Percentiles rank a stretch among this genome's conserved stretches.
Evolutionary conservation across 2,329 filamentous ascomycete species (phyloP).

Genomic region (Fusarium nisikadoi): DNA sequence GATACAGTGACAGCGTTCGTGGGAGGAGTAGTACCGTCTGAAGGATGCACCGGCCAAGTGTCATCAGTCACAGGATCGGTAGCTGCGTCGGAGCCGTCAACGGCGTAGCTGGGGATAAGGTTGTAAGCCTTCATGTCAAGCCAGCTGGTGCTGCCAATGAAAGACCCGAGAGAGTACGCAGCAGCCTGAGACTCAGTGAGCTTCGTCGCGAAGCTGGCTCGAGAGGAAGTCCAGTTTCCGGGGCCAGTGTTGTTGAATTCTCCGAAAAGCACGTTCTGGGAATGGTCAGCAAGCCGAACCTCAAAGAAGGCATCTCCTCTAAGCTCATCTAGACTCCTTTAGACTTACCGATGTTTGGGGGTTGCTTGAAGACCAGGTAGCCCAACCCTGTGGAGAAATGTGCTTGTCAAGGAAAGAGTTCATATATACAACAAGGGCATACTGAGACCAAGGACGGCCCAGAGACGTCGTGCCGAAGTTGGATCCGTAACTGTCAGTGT

Average conservation of each 20-base stretch:
- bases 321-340: background rate
- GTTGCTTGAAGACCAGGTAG: slow-evolving; percentile 66
- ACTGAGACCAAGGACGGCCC: slow-evolving; percentile 59
- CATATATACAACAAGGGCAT: slow-evolving; percentile 60
- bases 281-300: background rate
- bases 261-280: slow-evolving; percentile 59
- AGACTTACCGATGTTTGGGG: slow-evolving; percentile 58
- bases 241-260: slow-evolving; percentile 69
- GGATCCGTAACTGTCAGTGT: slow-evolving; percentile 41
- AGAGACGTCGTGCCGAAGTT: slow-evolving; percentile 54
- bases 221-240: slow-evolving; percentile 36
- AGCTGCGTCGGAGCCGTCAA: slow-evolving; percentile 9
- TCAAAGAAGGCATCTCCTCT: background rate
- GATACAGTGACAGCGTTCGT: slow-evolving; percentile 56
- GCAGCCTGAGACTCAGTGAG: slow-evolving; percentile 34
- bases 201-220: slow-evolving; percentile 38
- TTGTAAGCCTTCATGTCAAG: slow-evolving; percentile 41
- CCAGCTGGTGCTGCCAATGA: slow-evolving; percentile 39
- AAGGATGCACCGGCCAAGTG: slow-evolving; percentile 44
- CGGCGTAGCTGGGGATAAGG: slow-evolving; percentile 35
- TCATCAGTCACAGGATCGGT: slow-evolving; percentile 21
- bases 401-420: slow-evolving; percentile 57
- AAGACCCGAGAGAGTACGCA: slow-evolving; percentile 27
- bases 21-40: slow-evolving; percentile 54
- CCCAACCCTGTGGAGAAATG: slow-evolving; percentile 42